phyloP scores from a whole-genome alignment of 768 basidiomycete species.

The Leccinum sublutescens region DNA sequence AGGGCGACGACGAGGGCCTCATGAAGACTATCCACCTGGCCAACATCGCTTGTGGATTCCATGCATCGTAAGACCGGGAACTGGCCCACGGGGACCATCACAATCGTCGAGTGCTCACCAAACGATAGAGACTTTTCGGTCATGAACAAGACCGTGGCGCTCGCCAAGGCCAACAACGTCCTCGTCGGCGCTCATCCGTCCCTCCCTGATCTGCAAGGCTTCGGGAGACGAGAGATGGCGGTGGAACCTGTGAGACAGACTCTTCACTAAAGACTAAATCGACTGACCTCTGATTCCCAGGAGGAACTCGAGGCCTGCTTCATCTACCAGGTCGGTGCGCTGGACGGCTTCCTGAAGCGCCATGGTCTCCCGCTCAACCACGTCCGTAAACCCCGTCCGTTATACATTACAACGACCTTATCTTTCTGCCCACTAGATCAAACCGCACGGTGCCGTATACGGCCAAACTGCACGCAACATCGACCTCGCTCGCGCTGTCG shows the following conservation, averaged over 20 bases:
- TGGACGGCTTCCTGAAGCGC: constrained; percentile 55
- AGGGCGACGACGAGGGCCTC: constrained; percentile 53
- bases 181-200: constrained; percentile 66
- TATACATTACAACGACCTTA: neutral
- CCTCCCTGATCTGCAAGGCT: constrained; percentile 60
- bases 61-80: constrained; percentile 47
- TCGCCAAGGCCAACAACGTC: constrained; percentile 57
- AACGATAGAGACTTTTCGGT: constrained; percentile 55
- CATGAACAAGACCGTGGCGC: constrained; percentile 59
- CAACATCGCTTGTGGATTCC: constrained; percentile 68
- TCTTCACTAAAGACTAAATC: neutral
- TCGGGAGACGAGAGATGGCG: constrained; percentile 63
- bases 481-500: constrained; percentile 52
- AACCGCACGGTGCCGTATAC: constrained; percentile 63
- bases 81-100: neutral
- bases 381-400: constrained; percentile 31
- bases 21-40: constrained; percentile 59
- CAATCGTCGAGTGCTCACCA: neutral
- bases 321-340: constrained; percentile 66
- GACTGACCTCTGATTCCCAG: constrained; percentile 25
- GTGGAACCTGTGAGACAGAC: constrained; percentile 48
- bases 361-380: constrained; percentile 56
- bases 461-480: constrained; percentile 57
- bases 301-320: constrained; percentile 57
- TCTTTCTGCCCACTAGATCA: constrained; percentile 39